A percentile compares a stretch with the other conserved stretches of the same genome.
These are phyloP conservation scores for Epichloe hybrida DNA, from an alignment of 2,329 filamentous ascomycete genomes.

Conservation along the genomic window DNA sequence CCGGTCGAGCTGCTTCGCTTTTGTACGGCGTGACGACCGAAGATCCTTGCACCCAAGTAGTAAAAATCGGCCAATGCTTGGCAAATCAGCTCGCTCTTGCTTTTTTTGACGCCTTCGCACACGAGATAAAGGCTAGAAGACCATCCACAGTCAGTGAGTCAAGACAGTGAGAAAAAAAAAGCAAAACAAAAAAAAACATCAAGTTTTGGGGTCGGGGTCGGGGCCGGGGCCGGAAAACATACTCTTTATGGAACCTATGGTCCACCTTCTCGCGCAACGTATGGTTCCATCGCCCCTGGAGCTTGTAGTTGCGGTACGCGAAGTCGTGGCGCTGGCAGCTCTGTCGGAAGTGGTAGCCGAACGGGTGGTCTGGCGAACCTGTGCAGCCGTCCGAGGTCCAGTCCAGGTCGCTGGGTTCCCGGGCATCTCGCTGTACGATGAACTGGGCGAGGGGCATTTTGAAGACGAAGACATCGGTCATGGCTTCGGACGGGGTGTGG, in stretches of 20 bases:
- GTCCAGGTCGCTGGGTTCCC: conserved; percentile 14
- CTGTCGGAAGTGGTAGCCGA: conserved; percentile 13
- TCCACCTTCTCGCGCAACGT: no score
- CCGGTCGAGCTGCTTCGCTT: no score
- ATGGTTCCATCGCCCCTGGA: conserved; percentile 11
- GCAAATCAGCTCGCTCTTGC: fast-evolving
- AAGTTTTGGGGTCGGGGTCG: no score
- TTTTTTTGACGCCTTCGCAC: no score
- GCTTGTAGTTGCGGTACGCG: conserved; percentile 19
- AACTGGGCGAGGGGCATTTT: conserved; percentile 1
- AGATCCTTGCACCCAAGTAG: no score
- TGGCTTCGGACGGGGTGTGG: neutral
- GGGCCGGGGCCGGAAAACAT: no score
- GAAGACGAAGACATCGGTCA: conserved; percentile 10
- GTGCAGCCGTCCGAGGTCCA: conserved; percentile 15
- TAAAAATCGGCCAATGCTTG: fast-evolving
- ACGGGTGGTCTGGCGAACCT: conserved; percentile 12
- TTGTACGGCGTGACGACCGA: no score
- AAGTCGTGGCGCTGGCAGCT: conserved; percentile 15
- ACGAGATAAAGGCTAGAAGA: fast-evolving
- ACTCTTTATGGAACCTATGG: fast-evolving
- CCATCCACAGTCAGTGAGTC: no score
- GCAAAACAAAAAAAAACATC: no score
- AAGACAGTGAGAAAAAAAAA: no score
- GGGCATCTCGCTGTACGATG: conserved; percentile 10